Base-by-base conservation (phyloP, 495 filamentous ascomycete genomes). In the Neurospora terricola region DNA sequence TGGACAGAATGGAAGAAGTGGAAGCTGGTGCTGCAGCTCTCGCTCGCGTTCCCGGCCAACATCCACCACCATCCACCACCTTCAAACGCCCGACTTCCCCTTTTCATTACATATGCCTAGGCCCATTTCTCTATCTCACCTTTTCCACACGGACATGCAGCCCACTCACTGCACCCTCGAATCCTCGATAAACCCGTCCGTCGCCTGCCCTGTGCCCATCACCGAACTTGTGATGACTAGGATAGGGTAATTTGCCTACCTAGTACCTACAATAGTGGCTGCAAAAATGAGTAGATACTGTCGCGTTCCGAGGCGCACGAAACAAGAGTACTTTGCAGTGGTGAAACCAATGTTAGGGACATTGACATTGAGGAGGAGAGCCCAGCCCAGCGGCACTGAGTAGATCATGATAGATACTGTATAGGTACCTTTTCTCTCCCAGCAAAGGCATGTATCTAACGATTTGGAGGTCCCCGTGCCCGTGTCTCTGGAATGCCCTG, bases 231-330 rank as follows among this genome's bases (percentile, higher is more conserved):
- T 30, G 54, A 62, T 30, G 54, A 62, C 54, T 2, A 34, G 54
- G 54, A 62, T 62, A 2, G 9, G 54, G 54, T 34, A 62, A 30
- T 62, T 59, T 59, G 54, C 54, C 54, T 62, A 16, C 12, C 54
- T 73, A 62, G 23, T 62, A 16, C 12, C 54, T 73, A 62, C 72
- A 45, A 38, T 73, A 30, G 23, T 38, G 30, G 36, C 39, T 73
- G 72, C 68, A 70, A 68, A 42, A 68, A 16, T 21, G 70, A 70
- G 73, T 73, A 62, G 73, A 75, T 70, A 72, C 69, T 75, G 75
- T 76, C 72, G 72, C 75, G 54, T 73, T 71, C 75, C 75, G 71
- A 30, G 72, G 69, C 73, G 76, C 76, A 77, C 76, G 54, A 74
- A 70, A 70, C 76, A 73, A 75, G 72, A 66, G 75, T 76, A 73